A percentile compares a stretch with the other conserved stretches of the same genome.
Evolutionary conservation across 2,329 filamentous ascomycete genomes (phyloP).

Genomic region (Ceratocystis lukuohia): DNA sequence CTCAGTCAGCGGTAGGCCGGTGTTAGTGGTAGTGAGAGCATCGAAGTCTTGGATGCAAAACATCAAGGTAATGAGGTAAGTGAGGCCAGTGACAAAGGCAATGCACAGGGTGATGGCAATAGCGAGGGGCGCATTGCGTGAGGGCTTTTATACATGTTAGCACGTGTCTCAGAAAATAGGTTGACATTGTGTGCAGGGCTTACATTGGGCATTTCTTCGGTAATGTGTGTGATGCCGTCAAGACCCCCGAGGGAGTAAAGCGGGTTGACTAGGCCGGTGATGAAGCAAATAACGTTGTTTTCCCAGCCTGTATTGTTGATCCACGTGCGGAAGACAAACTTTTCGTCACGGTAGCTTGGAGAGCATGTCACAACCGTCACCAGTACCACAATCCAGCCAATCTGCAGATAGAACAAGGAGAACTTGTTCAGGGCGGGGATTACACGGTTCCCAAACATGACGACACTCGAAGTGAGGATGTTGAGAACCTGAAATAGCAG

Average conservation of each 20-base stretch:
- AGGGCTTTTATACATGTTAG: slow-evolving; percentile 23
- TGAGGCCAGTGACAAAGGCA: slow-evolving; percentile 36
- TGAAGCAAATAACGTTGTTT: slow-evolving; percentile 36
- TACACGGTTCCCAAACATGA: slow-evolving; percentile 36
- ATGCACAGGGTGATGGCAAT: slow-evolving; percentile 35
- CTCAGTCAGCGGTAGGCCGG: slow-evolving; percentile 33
- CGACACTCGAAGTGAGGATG: slow-evolving; percentile 31
- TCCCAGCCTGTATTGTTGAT: slow-evolving; percentile 41
- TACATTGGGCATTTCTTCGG: slow-evolving; percentile 37
- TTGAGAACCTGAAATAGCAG: slow-evolving; percentile 34
- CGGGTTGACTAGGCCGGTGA: slow-evolving; percentile 37
- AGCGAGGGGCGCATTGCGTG: slow-evolving; percentile 29
- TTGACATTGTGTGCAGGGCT: slow-evolving; percentile 21
- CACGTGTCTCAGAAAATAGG: too few species aligned
- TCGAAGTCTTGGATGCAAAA: slow-evolving; percentile 37
- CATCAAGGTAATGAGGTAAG: slow-evolving; percentile 39
- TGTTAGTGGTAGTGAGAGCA: slow-evolving; percentile 31
- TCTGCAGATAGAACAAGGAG: slow-evolving; percentile 34
- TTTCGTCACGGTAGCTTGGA: slow-evolving; percentile 31
- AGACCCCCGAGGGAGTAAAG: slow-evolving; percentile 35
- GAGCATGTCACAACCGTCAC: slow-evolving; percentile 36
- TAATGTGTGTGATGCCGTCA: slow-evolving; percentile 37
- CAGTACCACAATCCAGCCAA: slow-evolving; percentile 35
- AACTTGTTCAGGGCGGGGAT: slow-evolving; percentile 33
- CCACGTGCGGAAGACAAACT: slow-evolving; percentile 40